phyloP scores from a whole-genome alignment of 345 rosid species.

The Lepidium didymum region DNA sequence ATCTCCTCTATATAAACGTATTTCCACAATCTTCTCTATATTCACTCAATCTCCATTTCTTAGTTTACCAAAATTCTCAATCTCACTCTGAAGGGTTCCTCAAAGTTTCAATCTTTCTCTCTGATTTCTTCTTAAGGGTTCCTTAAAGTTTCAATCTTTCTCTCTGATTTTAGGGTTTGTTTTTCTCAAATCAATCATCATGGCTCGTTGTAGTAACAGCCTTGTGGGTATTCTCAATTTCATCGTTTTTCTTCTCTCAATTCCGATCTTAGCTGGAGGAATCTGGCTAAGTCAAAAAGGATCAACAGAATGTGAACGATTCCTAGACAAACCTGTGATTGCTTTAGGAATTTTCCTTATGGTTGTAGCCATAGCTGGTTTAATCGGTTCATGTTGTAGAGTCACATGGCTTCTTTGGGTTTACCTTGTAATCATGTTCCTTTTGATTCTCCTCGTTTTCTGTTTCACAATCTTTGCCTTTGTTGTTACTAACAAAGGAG shows the following conservation, averaged over 20 bases:
- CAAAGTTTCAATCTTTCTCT: constrained; percentile 4
- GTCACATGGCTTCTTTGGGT: constrained; percentile 84
- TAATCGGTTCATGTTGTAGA: constrained; percentile 84
- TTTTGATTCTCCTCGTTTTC: constrained; percentile 62
- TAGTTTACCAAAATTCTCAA: too few relatives aligned
- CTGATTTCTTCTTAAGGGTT: neutral
- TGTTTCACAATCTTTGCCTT: constrained; percentile 76
- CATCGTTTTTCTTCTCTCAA: constrained; percentile 63
- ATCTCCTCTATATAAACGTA: neutral
- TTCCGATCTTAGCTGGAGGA: constrained; percentile 77
- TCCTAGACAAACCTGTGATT: constrained; percentile 71
- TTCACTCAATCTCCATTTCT: neutral
- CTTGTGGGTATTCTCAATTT: constrained; percentile 73
- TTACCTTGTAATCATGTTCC: constrained; percentile 78
- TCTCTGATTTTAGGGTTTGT: neutral
- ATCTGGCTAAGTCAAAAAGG: constrained; percentile 74
- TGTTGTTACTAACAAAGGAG: constrained; percentile 87
- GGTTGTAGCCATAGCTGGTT: constrained; percentile 73
- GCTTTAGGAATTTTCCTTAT: constrained; percentile 74
- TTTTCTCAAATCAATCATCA: neutral
- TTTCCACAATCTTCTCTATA: neutral
- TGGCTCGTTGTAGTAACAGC: constrained; percentile 67
- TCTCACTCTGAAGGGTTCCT: neutral
- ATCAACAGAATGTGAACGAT: constrained; percentile 70
- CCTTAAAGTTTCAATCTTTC: neutral